Conservation (phyloP, 805 yeast species). For the Saccharomycopsis microspora region DNA sequence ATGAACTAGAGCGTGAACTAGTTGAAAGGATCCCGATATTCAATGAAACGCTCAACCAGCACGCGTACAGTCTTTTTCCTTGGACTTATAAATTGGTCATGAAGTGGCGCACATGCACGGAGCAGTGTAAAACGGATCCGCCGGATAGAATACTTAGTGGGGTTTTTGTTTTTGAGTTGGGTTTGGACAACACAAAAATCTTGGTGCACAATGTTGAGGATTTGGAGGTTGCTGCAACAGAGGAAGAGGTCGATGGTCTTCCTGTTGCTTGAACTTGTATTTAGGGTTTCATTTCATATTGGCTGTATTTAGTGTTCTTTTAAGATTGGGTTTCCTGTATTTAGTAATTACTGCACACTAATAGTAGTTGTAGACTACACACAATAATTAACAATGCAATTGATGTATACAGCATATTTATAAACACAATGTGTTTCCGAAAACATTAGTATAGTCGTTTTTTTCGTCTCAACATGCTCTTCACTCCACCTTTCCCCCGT, state of each 20-base stretch:
- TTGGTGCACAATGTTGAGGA: constrained; percentile 58
- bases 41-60: constrained; percentile 3
- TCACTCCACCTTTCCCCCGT: constrained; percentile 27
- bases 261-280: too few species aligned
- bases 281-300: too few species aligned
- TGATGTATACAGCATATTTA: neutral
- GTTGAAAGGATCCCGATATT: constrained; percentile 11
- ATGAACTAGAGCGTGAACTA: constrained; percentile 18
- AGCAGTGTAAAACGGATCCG: constrained; percentile 26
- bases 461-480: neutral
- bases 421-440: neutral
- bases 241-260: constrained; percentile 8
- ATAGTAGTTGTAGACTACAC: too few species aligned
- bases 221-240: constrained; percentile 44
- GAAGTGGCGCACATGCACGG: constrained; percentile 47
- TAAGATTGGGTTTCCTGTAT: too few species aligned
- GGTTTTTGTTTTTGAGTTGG: constrained; percentile 54
- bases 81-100: constrained; percentile 38
- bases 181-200: constrained; percentile 40
- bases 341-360: too few species aligned
- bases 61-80: constrained; percentile 9
- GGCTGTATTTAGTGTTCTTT: too few species aligned
- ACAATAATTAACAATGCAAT: constrained; percentile 2
- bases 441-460: neutral
- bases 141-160: constrained; percentile 28